phyloP scores from a whole-genome alignment of 2,329 filamentous ascomycete species.

The Cordyceps farinosa region DNA sequence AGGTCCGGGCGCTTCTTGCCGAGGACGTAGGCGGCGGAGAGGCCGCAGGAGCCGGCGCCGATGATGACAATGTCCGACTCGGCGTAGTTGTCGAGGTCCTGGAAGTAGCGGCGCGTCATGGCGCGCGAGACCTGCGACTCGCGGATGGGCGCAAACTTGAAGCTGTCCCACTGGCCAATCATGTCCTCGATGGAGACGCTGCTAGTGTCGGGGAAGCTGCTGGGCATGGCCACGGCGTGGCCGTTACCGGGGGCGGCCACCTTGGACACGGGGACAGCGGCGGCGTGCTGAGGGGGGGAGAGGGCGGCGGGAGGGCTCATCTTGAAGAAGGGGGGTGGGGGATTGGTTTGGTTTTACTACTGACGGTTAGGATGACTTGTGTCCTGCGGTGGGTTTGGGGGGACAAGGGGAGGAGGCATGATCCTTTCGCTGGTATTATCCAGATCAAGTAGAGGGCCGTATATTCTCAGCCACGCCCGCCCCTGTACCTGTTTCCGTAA shows the following conservation, averaged over 20 bases:
- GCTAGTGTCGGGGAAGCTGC: conserved; percentile 28
- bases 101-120: conserved; percentile 92
- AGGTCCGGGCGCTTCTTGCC: conserved; percentile 81
- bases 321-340: conserved; percentile 35
- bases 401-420: conserved; percentile 67
- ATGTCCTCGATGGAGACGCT: conserved; percentile 58
- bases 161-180: conserved; percentile 74
- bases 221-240: conserved; percentile 22
- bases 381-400: conserved; percentile 32
- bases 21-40: conserved; percentile 80
- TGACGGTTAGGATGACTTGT: conserved; percentile 28
- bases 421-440: conserved; percentile 99
- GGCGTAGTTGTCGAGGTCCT: conserved; percentile 82
- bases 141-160: conserved; percentile 81
- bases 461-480: conserved; percentile 67
- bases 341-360: conserved; percentile 18
- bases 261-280: conserved; percentile 44
- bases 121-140: conserved; percentile 89
- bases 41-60: conserved; percentile 83
- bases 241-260: conserved; percentile 34
- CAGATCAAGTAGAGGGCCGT: conserved; percentile 94
- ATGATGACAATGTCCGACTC: conserved; percentile 94
- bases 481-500: conserved; percentile 1
- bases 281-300: conserved; percentile 51
- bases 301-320: conserved; percentile 80